These are phyloP conservation scores for Camellia oleifera DNA, from an alignment of 179 eudicot genomes.

Conservation along the genomic window DNA sequence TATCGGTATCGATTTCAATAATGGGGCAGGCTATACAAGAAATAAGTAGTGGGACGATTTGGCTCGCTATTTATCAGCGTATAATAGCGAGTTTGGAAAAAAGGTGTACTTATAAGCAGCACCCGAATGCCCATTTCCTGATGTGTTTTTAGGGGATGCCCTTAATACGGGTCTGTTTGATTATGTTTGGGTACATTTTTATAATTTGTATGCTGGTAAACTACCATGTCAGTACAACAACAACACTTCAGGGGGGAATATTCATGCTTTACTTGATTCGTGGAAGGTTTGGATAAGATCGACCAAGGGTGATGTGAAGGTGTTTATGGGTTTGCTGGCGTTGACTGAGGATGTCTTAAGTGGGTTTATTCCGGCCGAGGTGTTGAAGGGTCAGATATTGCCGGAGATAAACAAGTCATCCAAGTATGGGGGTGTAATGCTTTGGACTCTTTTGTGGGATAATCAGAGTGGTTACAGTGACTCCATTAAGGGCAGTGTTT, in stretches of 20 bases:
- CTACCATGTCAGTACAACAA: constrained; percentile 29
- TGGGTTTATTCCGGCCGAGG: constrained; percentile 65
- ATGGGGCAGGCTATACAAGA: too few species aligned
- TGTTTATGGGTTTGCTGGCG: constrained; percentile 61
- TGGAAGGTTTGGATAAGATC: constrained; percentile 41
- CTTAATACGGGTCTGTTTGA: constrained; percentile 8
- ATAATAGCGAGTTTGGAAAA: neutral
- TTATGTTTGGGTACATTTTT: constrained; percentile 53
- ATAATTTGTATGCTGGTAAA: constrained; percentile 28
- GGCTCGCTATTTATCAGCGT: neutral
- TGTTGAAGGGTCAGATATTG: constrained; percentile 44
- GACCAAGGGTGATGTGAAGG: constrained; percentile 10
- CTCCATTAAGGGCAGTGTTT: constrained; percentile 27
- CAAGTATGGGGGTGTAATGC: constrained; percentile 86
- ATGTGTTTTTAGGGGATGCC: constrained; percentile 21
- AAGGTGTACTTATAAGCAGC: constrained; percentile 53
- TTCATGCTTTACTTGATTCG: constrained; percentile 9
- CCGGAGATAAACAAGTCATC: constrained; percentile 51
- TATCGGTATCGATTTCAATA: neutral
- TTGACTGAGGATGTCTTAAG: constrained; percentile 64
- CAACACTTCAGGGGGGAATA: neutral
- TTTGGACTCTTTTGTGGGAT: constrained; percentile 75
- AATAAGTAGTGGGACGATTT: constrained; percentile 21
- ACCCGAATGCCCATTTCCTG: constrained; percentile 54
- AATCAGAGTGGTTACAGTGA: constrained; percentile 64